Conservation (phyloP, 768 basidiomycete species). For the Kwoniella bestiolae region DNA sequence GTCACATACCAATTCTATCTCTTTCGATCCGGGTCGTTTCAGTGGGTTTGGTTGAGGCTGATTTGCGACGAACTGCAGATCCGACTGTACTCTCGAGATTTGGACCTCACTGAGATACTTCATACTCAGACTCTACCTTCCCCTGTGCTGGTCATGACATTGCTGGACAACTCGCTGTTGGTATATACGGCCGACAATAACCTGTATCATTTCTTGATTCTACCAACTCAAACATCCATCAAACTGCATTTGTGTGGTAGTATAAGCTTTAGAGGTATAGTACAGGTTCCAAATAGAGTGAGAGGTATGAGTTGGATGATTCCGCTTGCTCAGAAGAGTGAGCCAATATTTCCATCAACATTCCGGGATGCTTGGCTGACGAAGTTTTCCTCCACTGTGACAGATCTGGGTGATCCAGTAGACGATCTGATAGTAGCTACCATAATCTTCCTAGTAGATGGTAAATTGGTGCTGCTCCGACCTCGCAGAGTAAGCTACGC, state of each 20-base stretch:
- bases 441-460: constrained; percentile 92
- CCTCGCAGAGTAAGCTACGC: constrained; percentile 73
- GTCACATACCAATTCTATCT: too few species aligned
- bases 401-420: constrained; percentile 90
- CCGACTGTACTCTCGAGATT: constrained; percentile 89
- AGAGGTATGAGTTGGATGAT: constrained; percentile 97
- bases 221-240: constrained; percentile 75
- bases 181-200: constrained; percentile 95
- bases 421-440: constrained; percentile 92
- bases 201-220: constrained; percentile 85
- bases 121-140: constrained; percentile 76
- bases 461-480: constrained; percentile 82
- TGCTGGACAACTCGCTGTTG: constrained; percentile 92
- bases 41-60: not conserved
- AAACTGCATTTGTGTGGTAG: constrained; percentile 89
- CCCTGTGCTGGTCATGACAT: constrained; percentile 80
- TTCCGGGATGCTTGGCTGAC: not conserved
- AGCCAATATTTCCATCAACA: constrained; percentile 47
- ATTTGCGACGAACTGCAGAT: constrained; percentile 67
- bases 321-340: constrained; percentile 88
- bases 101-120: constrained; percentile 80
- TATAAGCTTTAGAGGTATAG: constrained; percentile 89
- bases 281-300: constrained; percentile 79
- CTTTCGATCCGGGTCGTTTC: too few species aligned
- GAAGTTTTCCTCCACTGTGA: not conserved